Evolutionary conservation across 345 rosid species (phyloP), one percentile per base, ranked within the genome.

Genomic region (Hibiscus tridactylites): DNA sequence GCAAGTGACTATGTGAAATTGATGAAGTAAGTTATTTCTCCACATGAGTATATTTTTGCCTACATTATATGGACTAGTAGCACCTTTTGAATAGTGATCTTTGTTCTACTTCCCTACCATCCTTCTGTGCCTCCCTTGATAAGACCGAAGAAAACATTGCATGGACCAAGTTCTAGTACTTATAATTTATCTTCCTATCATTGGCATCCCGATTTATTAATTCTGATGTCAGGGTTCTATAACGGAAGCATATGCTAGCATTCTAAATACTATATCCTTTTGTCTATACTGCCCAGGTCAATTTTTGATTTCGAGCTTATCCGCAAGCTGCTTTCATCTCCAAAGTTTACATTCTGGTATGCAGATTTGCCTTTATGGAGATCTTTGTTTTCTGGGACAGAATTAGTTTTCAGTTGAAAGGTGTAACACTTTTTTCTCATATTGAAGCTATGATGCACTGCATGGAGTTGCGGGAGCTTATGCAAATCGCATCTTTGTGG

Each of bases 401-500:
- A 13, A 64, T 52, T 71, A 59, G 8, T 42, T 26, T 16, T 57
- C 52, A 57, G 15, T 39, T 60, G 66, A 47, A 53, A 74, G 42
- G 60, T 70, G 13, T 60, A 49, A 28, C 11, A 67, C 39, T 52
- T 72, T 75, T 58, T 31, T 71, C 60, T 81, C 53, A 63, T 81
- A 31, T 49, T 79, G 70, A 83, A 91, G 99, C 77, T 90, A 84
- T 79, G 99, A 95, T 79, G 99, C 97, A 73, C 69, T 95, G 50
- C 97, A 95, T 76, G 99, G 99, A 76, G 99, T 92, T 82, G 99
- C 87, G 81, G 99, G 99, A 73, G 98, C 96, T 39, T 95, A 92
- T 80, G 98, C 99, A 50, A 85, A 84, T 39, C 85, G 88, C 6
- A 92, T 95, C 73, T 95, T 95, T 83, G 97, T 95, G 47, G 97